Conservation (phyloP, 805 yeast genomes). For the Lachancea waltii region DNA sequence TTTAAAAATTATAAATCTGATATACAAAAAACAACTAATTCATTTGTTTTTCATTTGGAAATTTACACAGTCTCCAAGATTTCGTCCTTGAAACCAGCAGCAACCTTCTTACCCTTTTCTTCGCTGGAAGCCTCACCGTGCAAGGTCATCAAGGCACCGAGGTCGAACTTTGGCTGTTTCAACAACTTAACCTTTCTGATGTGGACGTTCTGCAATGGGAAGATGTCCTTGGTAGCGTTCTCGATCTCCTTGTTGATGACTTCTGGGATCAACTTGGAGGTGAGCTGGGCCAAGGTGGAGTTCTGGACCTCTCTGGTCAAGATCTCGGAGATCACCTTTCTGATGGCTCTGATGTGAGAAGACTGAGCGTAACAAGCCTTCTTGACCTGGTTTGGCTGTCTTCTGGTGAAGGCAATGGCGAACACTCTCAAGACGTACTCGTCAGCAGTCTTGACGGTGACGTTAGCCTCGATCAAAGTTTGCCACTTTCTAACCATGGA, state of each 20-base stretch:
- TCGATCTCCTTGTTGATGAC: slow-evolving; percentile 98
- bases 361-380: slow-evolving; percentile 97
- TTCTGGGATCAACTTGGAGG: slow-evolving; percentile 96
- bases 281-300: slow-evolving; percentile 93
- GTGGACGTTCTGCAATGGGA: slow-evolving; percentile 97
- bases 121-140: slow-evolving; percentile 94
- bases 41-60: slow-evolving; percentile 7
- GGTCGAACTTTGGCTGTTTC: slow-evolving; percentile 98
- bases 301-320: slow-evolving; percentile 93
- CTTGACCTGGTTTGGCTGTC: slow-evolving; percentile 94
- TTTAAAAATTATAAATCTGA: slow-evolving; percentile 12
- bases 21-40: slow-evolving; percentile 14
- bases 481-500: slow-evolving; percentile 99
- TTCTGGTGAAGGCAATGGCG: slow-evolving; percentile 98
- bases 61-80: slow-evolving; percentile 92
- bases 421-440: slow-evolving; percentile 95
- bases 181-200: slow-evolving; percentile 98
- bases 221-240: slow-evolving; percentile 89
- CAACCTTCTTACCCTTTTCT: slow-evolving; percentile 96
- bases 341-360: slow-evolving; percentile 93
- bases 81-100: slow-evolving; percentile 95
- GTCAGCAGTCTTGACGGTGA: slow-evolving; percentile 95
- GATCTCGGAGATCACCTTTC: slow-evolving; percentile 95
- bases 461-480: slow-evolving; percentile 95
- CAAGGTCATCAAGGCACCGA: slow-evolving; percentile 90